A percentile compares a stretch with the other conserved stretches of the same genome.
Conservation (phyloP, 208 protist genomes). For the Trypanosoma congolense region DNA sequence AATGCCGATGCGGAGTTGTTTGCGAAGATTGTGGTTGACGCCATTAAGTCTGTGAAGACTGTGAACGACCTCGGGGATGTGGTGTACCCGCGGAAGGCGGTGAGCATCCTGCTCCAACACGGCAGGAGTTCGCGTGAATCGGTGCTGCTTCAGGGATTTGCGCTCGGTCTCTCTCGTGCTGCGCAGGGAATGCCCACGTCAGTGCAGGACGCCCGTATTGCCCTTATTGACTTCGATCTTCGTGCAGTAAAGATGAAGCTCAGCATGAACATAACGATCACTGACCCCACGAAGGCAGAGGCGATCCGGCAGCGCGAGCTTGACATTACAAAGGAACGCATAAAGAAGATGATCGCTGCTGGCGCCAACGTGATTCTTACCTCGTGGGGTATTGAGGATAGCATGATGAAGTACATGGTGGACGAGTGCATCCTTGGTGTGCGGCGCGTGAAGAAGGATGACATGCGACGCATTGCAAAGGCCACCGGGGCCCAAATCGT, state of each 20-base stretch:
- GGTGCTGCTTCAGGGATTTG: constrained; percentile 92
- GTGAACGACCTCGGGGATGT: constrained; percentile 90
- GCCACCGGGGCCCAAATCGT: constrained; percentile 94
- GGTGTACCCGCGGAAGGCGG: constrained; percentile 97
- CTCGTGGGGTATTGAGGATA: constrained; percentile 99
- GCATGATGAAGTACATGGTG: constrained; percentile 98
- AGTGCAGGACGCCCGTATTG: constrained; percentile 97
- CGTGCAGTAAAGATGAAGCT: constrained; percentile 95
- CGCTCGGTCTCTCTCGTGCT: constrained; percentile 95
- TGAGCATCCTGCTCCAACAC: constrained; percentile 98
- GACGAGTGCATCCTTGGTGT: constrained; percentile 96
- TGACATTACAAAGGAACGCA: constrained; percentile 97
- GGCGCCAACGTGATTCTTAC: constrained; percentile 99
- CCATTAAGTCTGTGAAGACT: constrained; percentile 87
- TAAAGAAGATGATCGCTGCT: constrained; percentile 96
- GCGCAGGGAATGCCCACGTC: constrained; percentile 97
- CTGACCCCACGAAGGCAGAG: constrained; percentile 96
- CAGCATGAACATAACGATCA: constrained; percentile 97
- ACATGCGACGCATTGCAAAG: constrained; percentile 97
- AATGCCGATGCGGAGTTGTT: constrained; percentile 96
- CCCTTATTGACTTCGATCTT: constrained; percentile 99
- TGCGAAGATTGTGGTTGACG: constrained; percentile 94
- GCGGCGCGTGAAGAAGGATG: constrained; percentile 94
- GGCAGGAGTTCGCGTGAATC: constrained; percentile 94
- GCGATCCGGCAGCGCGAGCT: constrained; percentile 95